A percentile compares a stretch with the other conserved stretches of the same genome.
Evolutionary conservation across 768 basidiomycete genomes (phyloP).

Genomic region (Agaricus sinodeliciosus): DNA sequence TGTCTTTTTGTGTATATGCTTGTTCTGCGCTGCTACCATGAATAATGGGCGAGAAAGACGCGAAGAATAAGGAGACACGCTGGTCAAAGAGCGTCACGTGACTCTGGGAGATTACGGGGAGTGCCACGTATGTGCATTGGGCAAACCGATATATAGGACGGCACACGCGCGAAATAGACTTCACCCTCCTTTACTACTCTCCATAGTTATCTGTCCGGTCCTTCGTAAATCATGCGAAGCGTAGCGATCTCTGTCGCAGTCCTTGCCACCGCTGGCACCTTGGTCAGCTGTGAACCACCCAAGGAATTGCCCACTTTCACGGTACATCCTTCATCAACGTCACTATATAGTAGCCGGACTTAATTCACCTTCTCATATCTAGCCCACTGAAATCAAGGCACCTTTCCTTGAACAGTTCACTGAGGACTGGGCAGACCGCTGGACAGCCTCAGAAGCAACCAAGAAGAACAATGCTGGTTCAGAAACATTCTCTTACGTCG

Average conservation of each 20-base stretch:
- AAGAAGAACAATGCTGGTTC: conserved; percentile 96
- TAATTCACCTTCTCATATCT: conserved; percentile 13
- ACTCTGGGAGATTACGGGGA: conserved; percentile 15
- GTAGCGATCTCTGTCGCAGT: conserved; percentile 77
- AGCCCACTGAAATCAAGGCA: conserved; percentile 77
- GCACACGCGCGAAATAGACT: conserved; percentile 12
- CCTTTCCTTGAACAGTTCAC: conserved; percentile 97
- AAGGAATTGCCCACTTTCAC: conserved; percentile 59
- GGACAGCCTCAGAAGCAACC: conserved; percentile 95
- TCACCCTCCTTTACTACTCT: conserved; percentile 30
- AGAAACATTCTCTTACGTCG: conserved; percentile 97
- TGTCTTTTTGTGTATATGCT: conserved; percentile 11
- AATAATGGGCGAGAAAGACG: not conserved
- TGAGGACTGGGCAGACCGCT: conserved; percentile 82
- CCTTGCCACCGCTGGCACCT: conserved; percentile 56
- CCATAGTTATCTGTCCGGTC: conserved; percentile 32
- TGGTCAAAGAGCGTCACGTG: conserved; percentile 6
- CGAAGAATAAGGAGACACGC: not conserved
- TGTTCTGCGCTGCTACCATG: conserved; percentile 7
- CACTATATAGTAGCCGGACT: not conserved
- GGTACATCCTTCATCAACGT: conserved; percentile 26
- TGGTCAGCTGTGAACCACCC: conserved; percentile 50
- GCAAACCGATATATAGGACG: conserved; percentile 30
- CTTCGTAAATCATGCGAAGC: conserved; percentile 84
- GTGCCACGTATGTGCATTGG: conserved; percentile 34